Percentiles rank a stretch among this genome's conserved stretches.
Evolutionary conservation across 176 grass and related monocot genomes (phyloP).

Genomic region (Paspalum vaginatum): DNA sequence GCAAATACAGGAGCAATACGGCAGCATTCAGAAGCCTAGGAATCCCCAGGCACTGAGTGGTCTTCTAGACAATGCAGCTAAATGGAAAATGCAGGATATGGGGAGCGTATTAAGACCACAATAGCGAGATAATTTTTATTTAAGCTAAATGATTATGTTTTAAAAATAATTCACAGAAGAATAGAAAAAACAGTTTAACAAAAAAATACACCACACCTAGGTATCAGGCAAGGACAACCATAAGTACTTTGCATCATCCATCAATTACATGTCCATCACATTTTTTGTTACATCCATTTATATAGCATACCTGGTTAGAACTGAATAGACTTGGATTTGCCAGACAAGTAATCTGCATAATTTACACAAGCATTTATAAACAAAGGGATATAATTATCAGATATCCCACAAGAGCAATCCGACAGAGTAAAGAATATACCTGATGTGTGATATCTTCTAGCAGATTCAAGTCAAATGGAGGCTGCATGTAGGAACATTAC

Average conservation of each 20-base stretch:
- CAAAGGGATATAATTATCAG: constrained; percentile 19
- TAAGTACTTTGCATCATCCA: constrained; percentile 20
- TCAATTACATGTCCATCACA: constrained; percentile 21
- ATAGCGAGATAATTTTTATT: neutral
- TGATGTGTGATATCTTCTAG: constrained; percentile 63
- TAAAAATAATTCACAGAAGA: neutral
- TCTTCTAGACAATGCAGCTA: constrained; percentile 7
- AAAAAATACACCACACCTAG: neutral
- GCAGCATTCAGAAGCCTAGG: constrained; percentile 6
- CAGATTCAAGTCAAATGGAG: constrained; percentile 73
- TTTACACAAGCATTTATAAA: constrained; percentile 27
- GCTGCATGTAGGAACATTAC: constrained; percentile 54
- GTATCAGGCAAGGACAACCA: constrained; percentile 4
- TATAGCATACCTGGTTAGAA: constrained; percentile 72
- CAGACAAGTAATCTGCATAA: constrained; percentile 80
- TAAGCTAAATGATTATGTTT: neutral
- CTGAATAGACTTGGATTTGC: constrained; percentile 88
- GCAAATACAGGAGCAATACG: neutral
- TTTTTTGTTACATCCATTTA: constrained; percentile 9
- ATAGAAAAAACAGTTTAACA: neutral
- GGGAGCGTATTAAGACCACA: neutral
- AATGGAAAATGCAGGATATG: constrained; percentile 12
- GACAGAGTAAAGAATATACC: constrained; percentile 48
- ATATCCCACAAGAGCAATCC: neutral
- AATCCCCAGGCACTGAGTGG: constrained; percentile 10